Conservation (phyloP, 148 eudicot species). For the Silene conica region DNA sequence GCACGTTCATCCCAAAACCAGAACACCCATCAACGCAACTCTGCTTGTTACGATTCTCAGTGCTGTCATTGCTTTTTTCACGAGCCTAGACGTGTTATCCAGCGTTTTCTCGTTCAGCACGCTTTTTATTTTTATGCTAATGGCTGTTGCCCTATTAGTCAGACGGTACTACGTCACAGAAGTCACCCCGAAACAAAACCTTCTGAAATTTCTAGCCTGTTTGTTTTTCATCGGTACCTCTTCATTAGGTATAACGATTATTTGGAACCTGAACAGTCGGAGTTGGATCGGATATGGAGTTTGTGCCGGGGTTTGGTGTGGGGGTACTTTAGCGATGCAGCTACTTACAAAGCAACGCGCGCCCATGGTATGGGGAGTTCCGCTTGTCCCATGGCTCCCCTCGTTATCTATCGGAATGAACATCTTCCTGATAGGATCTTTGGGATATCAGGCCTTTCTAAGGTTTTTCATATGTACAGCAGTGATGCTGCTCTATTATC, state of each 20-base stretch:
- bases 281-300: conserved; percentile 58
- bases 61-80: conserved; percentile 60
- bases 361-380: conserved; percentile 85
- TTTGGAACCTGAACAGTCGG: conserved; percentile 43
- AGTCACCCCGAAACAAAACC: conserved; percentile 41
- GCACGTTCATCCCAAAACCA: conserved; percentile 73
- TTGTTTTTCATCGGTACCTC: conserved; percentile 47
- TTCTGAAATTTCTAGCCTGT: conserved; percentile 41
- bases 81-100: conserved; percentile 82
- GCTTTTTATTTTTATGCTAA: conserved; percentile 82
- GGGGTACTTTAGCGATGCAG: conserved; percentile 55
- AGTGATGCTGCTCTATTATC: conserved; percentile 78
- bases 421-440: conserved; percentile 74
- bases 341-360: conserved; percentile 52
- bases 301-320: conserved; percentile 48
- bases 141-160: conserved; percentile 86
- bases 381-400: conserved; percentile 91
- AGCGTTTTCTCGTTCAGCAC: conserved; percentile 82
- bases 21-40: conserved; percentile 80
- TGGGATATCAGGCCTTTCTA: conserved; percentile 61
- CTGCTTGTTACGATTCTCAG: conserved; percentile 58
- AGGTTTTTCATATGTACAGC: conserved; percentile 80
- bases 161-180: conserved; percentile 74
- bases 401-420: conserved; percentile 68
- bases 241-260: conserved; percentile 44